phyloP scores from a whole-genome alignment of 2,329 filamentous ascomycete genomes.

The Cladorrhinum sp. region DNA sequence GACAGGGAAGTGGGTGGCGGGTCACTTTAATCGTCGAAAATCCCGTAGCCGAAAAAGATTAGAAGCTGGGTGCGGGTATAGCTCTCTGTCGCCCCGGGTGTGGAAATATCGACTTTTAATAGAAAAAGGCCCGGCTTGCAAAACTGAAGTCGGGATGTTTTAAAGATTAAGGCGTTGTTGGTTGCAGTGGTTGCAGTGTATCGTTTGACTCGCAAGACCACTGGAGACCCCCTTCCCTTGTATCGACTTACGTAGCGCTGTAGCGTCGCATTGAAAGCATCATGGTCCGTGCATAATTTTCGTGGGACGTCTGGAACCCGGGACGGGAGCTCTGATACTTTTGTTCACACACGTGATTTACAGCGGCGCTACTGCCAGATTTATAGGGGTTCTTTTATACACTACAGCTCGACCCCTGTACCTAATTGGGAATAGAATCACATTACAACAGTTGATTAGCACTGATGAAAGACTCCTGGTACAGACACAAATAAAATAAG shows the following conservation, averaged over 20 bases:
- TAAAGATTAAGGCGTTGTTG: not conserved
- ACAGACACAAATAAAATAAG: too few species aligned
- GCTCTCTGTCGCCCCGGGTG: not conserved
- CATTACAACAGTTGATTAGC: too few species aligned
- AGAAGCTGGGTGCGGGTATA: not conserved
- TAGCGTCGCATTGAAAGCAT: not conserved
- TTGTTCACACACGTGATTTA: not conserved
- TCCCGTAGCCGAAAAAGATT: not conserved
- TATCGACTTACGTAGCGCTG: constrained; percentile 7
- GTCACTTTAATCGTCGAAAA: not conserved
- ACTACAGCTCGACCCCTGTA: not conserved
- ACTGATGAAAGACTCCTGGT: too few species aligned
- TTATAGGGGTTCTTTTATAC: not conserved
- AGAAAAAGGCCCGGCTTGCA: not conserved
- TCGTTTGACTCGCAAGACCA: constrained; percentile 8
- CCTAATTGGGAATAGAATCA: not conserved
- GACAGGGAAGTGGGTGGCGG: not conserved
- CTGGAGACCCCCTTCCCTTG: not conserved
- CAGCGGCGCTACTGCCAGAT: not conserved
- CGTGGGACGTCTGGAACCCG: not conserved
- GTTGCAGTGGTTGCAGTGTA: not conserved
- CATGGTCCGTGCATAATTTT: not conserved
- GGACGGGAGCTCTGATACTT: too few species aligned
- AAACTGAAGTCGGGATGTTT: not conserved
- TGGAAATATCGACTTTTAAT: not conserved